These are phyloP conservation scores for Saraca asoca DNA, from an alignment of 331 rosid species.

Conservation along the genomic window DNA sequence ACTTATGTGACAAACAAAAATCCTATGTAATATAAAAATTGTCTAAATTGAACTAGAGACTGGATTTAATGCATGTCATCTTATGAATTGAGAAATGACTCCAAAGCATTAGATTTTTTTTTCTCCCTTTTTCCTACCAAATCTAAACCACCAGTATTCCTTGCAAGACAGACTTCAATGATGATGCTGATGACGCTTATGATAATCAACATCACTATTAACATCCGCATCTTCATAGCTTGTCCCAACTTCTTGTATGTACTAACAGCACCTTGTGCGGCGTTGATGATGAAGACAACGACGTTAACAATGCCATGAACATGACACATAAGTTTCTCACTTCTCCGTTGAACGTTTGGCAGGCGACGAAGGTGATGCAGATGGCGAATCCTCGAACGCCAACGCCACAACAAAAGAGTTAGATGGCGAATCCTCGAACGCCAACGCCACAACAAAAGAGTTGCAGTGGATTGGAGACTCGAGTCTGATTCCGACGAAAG, in stretches of 20 bases:
- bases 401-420: too few relatives aligned
- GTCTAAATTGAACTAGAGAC: too few relatives aligned
- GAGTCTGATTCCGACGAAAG: conserved; percentile 22
- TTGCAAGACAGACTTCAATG: conserved; percentile 30
- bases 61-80: too few relatives aligned
- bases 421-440: conserved; percentile 30
- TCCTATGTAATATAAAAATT: too few relatives aligned
- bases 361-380: conserved; percentile 44
- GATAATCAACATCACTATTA: conserved; percentile 25
- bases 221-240: conserved; percentile 26
- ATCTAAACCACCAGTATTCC: conserved; percentile 8
- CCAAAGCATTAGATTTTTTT: too few relatives aligned
- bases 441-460: conserved; percentile 40
- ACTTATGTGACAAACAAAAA: too few relatives aligned
- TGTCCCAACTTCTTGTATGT: conserved; percentile 41
- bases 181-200: conserved; percentile 12
- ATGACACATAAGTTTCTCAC: conserved; percentile 36
- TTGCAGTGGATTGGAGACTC: neutral
- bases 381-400: conserved; percentile 30
- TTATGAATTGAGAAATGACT: too few relatives aligned
- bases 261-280: conserved; percentile 21
- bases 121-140: too few relatives aligned
- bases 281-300: conserved; percentile 16
- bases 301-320: conserved; percentile 11
- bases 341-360: conserved; percentile 46